phyloP scores from a whole-genome alignment of 495 filamentous ascomycete species.

The Hypomontagnella submonticulosa region DNA sequence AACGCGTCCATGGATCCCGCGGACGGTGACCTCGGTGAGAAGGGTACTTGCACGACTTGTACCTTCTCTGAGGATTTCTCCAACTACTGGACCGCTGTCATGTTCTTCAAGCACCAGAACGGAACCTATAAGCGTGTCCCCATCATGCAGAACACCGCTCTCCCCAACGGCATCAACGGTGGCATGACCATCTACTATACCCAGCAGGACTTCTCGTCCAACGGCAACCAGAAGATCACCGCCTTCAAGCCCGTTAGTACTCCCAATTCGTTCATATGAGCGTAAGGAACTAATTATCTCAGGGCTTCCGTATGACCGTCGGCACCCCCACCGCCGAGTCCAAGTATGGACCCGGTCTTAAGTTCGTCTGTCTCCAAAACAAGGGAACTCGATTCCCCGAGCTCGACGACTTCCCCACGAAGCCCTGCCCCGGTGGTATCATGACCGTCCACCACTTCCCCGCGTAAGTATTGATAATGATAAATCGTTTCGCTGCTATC shows the following conservation, averaged over 20 bases:
- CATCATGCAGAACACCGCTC: conserved; percentile 59
- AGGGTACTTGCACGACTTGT: conserved; percentile 59
- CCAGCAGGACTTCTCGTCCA: conserved; percentile 59
- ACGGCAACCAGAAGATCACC: conserved; percentile 61
- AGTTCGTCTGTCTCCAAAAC: conserved; percentile 60
- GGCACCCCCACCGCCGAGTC: conserved; percentile 54
- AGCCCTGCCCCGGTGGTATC: conserved; percentile 59
- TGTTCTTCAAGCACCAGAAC: conserved; percentile 65
- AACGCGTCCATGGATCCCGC: conserved; percentile 57
- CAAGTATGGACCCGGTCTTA: conserved; percentile 53
- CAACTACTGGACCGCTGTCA: conserved; percentile 63
- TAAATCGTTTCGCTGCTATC: background rate
- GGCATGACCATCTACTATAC: conserved; percentile 68
- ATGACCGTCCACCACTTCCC: conserved; percentile 66
- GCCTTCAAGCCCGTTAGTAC: conserved; percentile 59
- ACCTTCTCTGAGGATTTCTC: conserved; percentile 61
- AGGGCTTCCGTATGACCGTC: conserved; percentile 68
- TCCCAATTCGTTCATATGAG: background rate
- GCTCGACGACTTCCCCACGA: conserved; percentile 59
- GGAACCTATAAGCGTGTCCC: conserved; percentile 63
- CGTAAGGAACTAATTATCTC: background rate
- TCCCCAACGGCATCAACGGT: conserved; percentile 60
- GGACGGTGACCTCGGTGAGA: conserved; percentile 54
- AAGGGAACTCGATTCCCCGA: conserved; percentile 60
- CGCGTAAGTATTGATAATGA: conserved; percentile 46